Conservation (phyloP, 2,329 filamentous ascomycete genomes). For the Arthrobotrys megalospora region DNA sequence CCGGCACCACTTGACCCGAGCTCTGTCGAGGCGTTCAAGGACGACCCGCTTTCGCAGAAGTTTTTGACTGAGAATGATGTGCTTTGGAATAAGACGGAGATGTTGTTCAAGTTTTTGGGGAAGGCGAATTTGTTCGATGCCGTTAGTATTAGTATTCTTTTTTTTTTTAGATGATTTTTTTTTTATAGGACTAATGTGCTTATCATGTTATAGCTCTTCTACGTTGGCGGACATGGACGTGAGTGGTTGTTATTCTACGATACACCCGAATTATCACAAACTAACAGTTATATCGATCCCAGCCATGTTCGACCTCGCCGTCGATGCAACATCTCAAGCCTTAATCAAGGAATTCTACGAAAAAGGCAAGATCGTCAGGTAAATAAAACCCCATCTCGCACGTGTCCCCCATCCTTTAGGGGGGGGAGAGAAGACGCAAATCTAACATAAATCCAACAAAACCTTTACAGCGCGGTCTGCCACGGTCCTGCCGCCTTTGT, state of each 20-base stretch:
- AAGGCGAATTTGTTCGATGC: constrained; percentile 76
- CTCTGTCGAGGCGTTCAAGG: constrained; percentile 73
- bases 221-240: constrained; percentile 74
- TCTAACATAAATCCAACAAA: constrained; percentile 21
- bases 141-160: constrained; percentile 11
- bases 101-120: constrained; percentile 73
- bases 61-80: constrained; percentile 74
- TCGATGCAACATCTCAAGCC: constrained; percentile 73
- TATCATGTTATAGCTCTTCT: constrained; percentile 69
- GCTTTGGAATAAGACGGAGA: constrained; percentile 77
- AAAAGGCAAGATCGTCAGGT: constrained; percentile 74
- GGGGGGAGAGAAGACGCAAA: background rate
- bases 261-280: background rate
- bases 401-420: constrained; percentile 63
- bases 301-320: constrained; percentile 78
- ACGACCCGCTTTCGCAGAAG: constrained; percentile 71
- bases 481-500: constrained; percentile 77
- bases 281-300: constrained; percentile 27
- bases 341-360: constrained; percentile 76
- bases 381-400: background rate
- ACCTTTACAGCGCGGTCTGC: constrained; percentile 72
- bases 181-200: background rate
- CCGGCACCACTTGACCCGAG: constrained; percentile 74
- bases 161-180: background rate
- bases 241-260: constrained; percentile 63